Base-by-base conservation (phyloP, 495 filamentous ascomycete genomes). In the Hypoxylon fuscum region DNA sequence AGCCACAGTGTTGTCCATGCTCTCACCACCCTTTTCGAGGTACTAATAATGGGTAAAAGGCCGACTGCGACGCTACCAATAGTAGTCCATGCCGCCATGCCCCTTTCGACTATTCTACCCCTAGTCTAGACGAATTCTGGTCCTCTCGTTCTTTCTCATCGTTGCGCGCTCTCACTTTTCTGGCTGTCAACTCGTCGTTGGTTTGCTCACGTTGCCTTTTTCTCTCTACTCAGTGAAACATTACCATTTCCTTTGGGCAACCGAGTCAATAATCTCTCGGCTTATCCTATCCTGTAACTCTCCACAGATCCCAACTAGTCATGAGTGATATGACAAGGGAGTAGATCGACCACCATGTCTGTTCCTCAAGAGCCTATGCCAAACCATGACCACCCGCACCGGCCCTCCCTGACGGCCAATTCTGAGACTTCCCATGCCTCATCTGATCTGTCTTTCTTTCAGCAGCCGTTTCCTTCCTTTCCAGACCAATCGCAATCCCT, bases 371-470 rank as follows among this genome's bases (percentile, higher is more conserved):
- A 38, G 15, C 22, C 58, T 25, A 17, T 64, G 20, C 50, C 50
- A 29, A 45, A 34, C 49, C 62, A 54, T 17, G 35, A 57, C 51
- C 62, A 69, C 35, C 56, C 53, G 38, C 63, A 57, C 48, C 54
- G 50, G 53, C 60, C 63, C 60, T 72, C 69, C 32, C 31, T 69
- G 50, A 62, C 56, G 18, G 64, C 64, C 48, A 60, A 65, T 42
- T 72, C 69, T 62, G 67, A 72, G 67, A 72, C 69, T 52, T 66
- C 68, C 21, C 62, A 50, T 66, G 64, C 69, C 40, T 72, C 67
- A 62, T 54, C 62, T 68, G 55, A 67, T 54, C 48, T 60, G 21
- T 65, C 67, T 66, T 40, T 65, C 45, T 47, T 53, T 59, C 58
- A 68, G 12, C 64, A 63, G 11, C 54, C 64, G 22, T 70, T 65